A percentile compares a stretch with the other conserved stretches of the same genome.
phyloP scores from a whole-genome alignment of 208 protist genomes.

The Leptomonas seymouri region DNA sequence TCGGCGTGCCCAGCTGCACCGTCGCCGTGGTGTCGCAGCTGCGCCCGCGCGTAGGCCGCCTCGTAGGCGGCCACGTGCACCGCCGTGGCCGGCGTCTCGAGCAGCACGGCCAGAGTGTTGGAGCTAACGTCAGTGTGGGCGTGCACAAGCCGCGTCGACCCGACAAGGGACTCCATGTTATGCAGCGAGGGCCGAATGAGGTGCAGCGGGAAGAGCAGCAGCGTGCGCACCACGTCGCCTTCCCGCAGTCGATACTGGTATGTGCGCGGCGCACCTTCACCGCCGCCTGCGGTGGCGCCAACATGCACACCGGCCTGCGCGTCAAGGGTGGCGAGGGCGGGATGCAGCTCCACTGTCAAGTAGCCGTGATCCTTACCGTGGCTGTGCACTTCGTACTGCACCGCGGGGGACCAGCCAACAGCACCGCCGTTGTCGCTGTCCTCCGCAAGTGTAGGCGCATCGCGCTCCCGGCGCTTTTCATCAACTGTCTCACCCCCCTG shows the following conservation, averaged over 20 bases:
- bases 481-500: not conserved
- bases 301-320: conserved; percentile 1
- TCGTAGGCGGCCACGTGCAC: conserved; percentile 45
- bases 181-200: conserved; percentile 63
- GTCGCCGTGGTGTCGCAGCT: conserved; percentile 7
- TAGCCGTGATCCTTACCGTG: conserved; percentile 50
- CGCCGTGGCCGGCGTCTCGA: conserved; percentile 53
- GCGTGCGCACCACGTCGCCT: conserved; percentile 55
- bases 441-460: not conserved
- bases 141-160: conserved; percentile 46
- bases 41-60: conserved; percentile 20
- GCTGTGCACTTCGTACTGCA: conserved; percentile 38
- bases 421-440: not conserved
- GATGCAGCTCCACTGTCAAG: conserved; percentile 39
- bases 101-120: conserved; percentile 66
- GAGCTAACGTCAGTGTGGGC: conserved; percentile 57
- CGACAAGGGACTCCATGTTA: conserved; percentile 57
- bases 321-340: conserved; percentile 20
- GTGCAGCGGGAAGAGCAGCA: conserved; percentile 80
- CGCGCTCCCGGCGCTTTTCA: not conserved
- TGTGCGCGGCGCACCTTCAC: not conserved
- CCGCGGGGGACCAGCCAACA: conserved; percentile 35
- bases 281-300: not conserved
- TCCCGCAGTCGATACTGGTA: conserved; percentile 25
- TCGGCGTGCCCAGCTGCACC: not conserved